Percentiles rank a stretch among this genome's conserved stretches.
These are phyloP conservation scores for Geotrichum fermentans DNA, from an alignment of 1,139 yeast genomes.

Conservation along the genomic window DNA sequence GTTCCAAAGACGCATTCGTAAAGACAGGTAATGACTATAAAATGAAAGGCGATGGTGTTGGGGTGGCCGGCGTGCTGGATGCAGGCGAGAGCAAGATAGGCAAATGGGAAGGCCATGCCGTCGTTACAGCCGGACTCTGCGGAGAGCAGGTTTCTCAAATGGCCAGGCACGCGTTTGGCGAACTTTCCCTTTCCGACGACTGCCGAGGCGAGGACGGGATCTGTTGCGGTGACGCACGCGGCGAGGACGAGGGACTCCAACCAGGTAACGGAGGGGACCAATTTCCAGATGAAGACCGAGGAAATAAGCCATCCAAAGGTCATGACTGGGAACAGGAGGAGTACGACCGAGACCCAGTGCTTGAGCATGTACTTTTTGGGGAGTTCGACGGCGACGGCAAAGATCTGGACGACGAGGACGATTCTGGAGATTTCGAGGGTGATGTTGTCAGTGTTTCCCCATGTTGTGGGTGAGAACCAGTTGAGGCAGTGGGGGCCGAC, in stretches of 20 bases:
- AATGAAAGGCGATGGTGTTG: slow-evolving; percentile 70
- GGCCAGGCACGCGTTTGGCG: slow-evolving; percentile 95
- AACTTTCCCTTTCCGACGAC: slow-evolving; percentile 97
- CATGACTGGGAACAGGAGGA: slow-evolving; percentile 87
- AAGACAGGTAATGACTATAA: slow-evolving; percentile 74
- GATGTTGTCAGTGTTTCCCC: slow-evolving; percentile 88
- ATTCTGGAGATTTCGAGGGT: slow-evolving; percentile 86
- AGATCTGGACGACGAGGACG: slow-evolving; percentile 86
- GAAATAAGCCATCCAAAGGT: slow-evolving; percentile 88
- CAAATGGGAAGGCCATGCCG: slow-evolving; percentile 97
- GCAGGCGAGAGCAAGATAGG: slow-evolving; percentile 65
- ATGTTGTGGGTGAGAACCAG: slow-evolving; percentile 81
- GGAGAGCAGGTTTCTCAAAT: slow-evolving; percentile 77
- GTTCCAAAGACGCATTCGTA: slow-evolving; percentile 89
- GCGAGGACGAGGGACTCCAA: slow-evolving; percentile 72
- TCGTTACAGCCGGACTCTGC: slow-evolving; percentile 98
- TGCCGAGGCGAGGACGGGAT: slow-evolving; percentile 96
- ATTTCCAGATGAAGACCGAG: slow-evolving; percentile 77
- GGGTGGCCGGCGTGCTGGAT: slow-evolving; percentile 63
- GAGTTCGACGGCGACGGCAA: slow-evolving; percentile 94
- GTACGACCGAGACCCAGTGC: slow-evolving; percentile 81
- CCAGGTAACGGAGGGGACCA: slow-evolving; percentile 76
- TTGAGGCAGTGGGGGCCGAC: slow-evolving; percentile 88
- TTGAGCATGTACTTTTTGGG: slow-evolving; percentile 89
- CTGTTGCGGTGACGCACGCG: slow-evolving; percentile 96